Percentiles rank a stretch among this genome's conserved stretches.
Conservation (phyloP, 2,329 filamentous ascomycete genomes). For the Colletotrichum nymphaeae region DNA sequence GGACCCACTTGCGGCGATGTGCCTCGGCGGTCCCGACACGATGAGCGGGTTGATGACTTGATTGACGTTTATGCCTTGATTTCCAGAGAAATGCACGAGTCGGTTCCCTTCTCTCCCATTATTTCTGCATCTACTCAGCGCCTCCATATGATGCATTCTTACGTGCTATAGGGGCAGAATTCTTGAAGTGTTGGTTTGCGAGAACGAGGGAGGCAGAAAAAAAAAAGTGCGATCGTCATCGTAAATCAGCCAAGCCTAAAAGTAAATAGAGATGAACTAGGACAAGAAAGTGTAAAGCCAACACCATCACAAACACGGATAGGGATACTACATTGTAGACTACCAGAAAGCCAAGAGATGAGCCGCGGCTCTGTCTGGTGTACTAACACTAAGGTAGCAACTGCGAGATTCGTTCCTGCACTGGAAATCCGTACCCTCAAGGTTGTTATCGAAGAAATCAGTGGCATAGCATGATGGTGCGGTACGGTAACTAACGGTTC, state of each 20-base stretch:
- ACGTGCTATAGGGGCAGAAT: constrained; percentile 11
- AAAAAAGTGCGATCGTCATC: background rate
- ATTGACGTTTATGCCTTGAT: constrained; percentile 5
- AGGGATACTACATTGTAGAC: background rate
- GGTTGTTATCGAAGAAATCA: too few species aligned
- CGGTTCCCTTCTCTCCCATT: background rate
- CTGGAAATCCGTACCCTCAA: background rate
- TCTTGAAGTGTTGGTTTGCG: background rate
- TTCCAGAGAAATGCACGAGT: background rate
- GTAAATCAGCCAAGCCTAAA: background rate
- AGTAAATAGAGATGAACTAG: background rate
- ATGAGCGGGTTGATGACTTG: background rate
- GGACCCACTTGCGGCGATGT: background rate
- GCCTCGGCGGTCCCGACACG: constrained; percentile 22
- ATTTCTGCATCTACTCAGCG: too few species aligned
- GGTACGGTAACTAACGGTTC: background rate
- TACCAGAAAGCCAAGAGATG: constrained; percentile 25
- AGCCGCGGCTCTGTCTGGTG: background rate
- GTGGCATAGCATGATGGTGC: too few species aligned
- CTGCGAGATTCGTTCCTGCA: background rate
- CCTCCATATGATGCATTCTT: background rate
- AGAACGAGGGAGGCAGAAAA: background rate
- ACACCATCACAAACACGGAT: background rate
- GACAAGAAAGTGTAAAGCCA: background rate
- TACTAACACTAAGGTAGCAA: background rate